Conservation (phyloP, 257 asterid species). For the Petunia secreta region DNA sequence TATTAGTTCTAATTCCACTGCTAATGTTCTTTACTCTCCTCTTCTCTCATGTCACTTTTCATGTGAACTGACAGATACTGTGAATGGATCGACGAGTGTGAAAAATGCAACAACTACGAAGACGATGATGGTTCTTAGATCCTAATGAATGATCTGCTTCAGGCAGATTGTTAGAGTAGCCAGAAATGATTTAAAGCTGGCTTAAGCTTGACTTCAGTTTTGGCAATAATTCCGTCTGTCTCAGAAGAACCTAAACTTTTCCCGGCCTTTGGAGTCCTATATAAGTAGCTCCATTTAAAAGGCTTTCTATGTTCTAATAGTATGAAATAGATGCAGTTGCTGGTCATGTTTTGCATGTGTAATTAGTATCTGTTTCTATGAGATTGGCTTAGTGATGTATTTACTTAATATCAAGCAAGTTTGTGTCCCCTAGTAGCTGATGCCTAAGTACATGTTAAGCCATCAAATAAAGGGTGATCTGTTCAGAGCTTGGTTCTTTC, state of each 20-base stretch:
- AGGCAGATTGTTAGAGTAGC: neutral
- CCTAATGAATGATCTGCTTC: slow-evolving; percentile 14
- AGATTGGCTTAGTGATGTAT: neutral
- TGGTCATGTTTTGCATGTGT: neutral
- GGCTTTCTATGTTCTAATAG: neutral
- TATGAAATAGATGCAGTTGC: neutral
- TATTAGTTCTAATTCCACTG: neutral
- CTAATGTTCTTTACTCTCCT: neutral
- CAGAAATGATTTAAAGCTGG: neutral
- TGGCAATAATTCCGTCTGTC: neutral
- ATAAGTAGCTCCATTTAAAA: slow-evolving; percentile 13
- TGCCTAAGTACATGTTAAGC: neutral
- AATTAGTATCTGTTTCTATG: neutral
- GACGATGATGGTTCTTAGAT: slow-evolving; percentile 56
- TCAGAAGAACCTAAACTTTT: slow-evolving; percentile 3
- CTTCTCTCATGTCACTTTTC: neutral
- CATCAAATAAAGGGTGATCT: neutral
- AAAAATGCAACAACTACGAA: slow-evolving; percentile 69
- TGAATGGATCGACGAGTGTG: slow-evolving; percentile 98
- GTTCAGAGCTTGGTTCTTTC: too few relatives aligned
- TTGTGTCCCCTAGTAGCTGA: neutral
- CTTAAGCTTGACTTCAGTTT: neutral
- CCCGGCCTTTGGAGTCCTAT: neutral
- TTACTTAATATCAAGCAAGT: neutral
- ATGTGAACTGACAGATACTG: slow-evolving; percentile 55